Percentiles rank a stretch among this genome's conserved stretches.
phyloP scores from a whole-genome alignment of 441 rosid species.

The Pelargonium citronellum region DNA sequence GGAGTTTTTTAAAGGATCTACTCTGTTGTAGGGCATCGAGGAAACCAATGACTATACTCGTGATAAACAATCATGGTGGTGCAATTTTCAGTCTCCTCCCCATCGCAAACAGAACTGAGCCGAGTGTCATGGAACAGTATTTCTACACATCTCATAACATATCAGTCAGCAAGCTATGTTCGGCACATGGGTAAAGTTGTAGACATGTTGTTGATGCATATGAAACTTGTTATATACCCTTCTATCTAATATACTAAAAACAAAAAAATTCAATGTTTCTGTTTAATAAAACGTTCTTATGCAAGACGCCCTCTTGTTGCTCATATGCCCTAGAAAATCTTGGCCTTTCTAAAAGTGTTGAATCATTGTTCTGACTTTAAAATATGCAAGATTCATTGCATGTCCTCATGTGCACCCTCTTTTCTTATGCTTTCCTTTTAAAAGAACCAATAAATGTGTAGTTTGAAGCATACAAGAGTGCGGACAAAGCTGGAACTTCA shows the following conservation, averaged over 20 bases:
- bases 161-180: slow-evolving; percentile 63
- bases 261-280: too few relatives aligned
- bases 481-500: slow-evolving; percentile 68
- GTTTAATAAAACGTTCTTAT: too few relatives aligned
- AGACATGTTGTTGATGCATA: slow-evolving; percentile 12
- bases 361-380: too few relatives aligned
- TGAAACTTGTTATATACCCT: slow-evolving; percentile 8
- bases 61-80: slow-evolving; percentile 93
- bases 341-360: too few relatives aligned
- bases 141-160: slow-evolving; percentile 85
- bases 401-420: not conserved
- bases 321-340: too few relatives aligned
- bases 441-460: slow-evolving; percentile 32
- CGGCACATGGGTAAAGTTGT: slow-evolving; percentile 76
- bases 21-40: slow-evolving; percentile 48
- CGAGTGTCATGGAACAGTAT: slow-evolving; percentile 57
- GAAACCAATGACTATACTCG: slow-evolving; percentile 75
- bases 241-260: too few relatives aligned
- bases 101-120: slow-evolving; percentile 66
- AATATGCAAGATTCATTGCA: not conserved
- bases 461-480: slow-evolving; percentile 64
- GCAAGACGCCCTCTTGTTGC: too few relatives aligned
- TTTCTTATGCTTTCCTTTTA: not conserved
- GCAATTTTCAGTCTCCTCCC: slow-evolving; percentile 98
- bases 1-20: slow-evolving; percentile 17